Percentiles rank a stretch among this genome's conserved stretches.
These are phyloP conservation scores for Nepenthes mirabilis DNA, from an alignment of 148 eudicot species.

Conservation along the genomic window DNA sequence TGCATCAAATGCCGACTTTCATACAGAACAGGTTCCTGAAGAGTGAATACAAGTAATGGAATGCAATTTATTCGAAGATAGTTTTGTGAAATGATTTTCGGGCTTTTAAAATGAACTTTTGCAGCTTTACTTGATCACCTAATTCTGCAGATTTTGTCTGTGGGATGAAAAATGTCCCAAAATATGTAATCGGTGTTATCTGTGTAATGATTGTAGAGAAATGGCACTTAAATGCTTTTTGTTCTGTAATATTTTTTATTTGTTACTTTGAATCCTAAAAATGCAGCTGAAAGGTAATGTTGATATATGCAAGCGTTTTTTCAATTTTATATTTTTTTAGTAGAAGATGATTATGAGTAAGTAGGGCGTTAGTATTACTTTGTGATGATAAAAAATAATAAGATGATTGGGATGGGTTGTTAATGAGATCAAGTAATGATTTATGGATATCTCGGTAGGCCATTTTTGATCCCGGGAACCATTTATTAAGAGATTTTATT, in stretches of 20 bases:
- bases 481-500: conserved; percentile 20
- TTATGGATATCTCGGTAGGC: conserved; percentile 35
- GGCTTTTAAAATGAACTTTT: background rate
- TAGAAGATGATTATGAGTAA: too few relatives aligned
- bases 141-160: conserved; percentile 6
- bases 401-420: conserved; percentile 22
- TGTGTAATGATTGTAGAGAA: conserved; percentile 19
- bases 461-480: conserved; percentile 18
- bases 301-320: too few relatives aligned
- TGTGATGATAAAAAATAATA: background rate
- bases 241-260: conserved; percentile 33
- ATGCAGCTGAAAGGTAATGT: too few relatives aligned
- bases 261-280: conserved; percentile 22
- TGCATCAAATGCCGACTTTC: too few relatives aligned
- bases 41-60: too few relatives aligned
- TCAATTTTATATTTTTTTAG: too few relatives aligned
- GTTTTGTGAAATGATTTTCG: too few relatives aligned
- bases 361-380: background rate
- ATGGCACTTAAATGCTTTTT: conserved; percentile 22
- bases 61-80: too few relatives aligned
- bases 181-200: conserved; percentile 22
- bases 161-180: conserved; percentile 40
- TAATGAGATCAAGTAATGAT: conserved; percentile 28
- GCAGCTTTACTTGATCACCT: background rate
- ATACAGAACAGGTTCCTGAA: too few relatives aligned